Base-by-base conservation (phyloP, 139 green algal genomes). In the Chlorella sorokiniana region DNA sequence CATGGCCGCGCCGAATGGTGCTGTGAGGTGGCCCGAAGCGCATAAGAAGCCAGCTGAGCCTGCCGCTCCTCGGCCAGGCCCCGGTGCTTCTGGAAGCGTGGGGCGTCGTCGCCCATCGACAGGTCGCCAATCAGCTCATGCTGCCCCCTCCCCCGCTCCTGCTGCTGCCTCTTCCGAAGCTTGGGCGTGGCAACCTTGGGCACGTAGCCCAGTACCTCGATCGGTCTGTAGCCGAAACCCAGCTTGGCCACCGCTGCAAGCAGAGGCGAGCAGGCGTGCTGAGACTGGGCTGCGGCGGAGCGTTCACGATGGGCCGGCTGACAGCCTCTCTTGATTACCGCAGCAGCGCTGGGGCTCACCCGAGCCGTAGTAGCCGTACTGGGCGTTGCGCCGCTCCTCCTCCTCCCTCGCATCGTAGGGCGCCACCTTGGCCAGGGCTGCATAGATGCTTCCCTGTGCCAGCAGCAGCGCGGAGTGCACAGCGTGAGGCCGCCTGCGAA, bases 331-430 rank as follows among this genome's bases (percentile, higher is more conserved):
- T 27, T 44, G n/a, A 51, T 29, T 45, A 45, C 35, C 18, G n/a
- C 31, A 72, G 65, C 33, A 44, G 8, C 6, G 10, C 35, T 40
- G 25, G 11, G 8, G 54, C 59, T 4, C 75, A 74, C 48, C 40
- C 11, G 31, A 64, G 31, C 56, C 54, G 31, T 68, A 82, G 45
- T 86, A 86, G 14, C 11, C 27, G 40, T 79, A 86, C 75, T 86
- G 56, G 31, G 64, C 63, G 5, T 45, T 42, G 4, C 82, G 69
- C 16, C 82, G 61, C 27, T 45, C 62, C 78, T 86, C 82, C 65
- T 86, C 82, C 64, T 83, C 73, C 45, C 76, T 33, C 20, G 74
- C 59, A 41, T 79, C 73, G 10, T 69, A 79, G 37, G 54, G 73
- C 14, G n/a, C 73, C 16, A 79, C 11, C 27, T 64, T 64, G 25